Percentiles rank a stretch among this genome's conserved stretches.
phyloP scores from a whole-genome alignment of 176 grass and related monocot genomes.

The Coix lacrymajobi region DNA sequence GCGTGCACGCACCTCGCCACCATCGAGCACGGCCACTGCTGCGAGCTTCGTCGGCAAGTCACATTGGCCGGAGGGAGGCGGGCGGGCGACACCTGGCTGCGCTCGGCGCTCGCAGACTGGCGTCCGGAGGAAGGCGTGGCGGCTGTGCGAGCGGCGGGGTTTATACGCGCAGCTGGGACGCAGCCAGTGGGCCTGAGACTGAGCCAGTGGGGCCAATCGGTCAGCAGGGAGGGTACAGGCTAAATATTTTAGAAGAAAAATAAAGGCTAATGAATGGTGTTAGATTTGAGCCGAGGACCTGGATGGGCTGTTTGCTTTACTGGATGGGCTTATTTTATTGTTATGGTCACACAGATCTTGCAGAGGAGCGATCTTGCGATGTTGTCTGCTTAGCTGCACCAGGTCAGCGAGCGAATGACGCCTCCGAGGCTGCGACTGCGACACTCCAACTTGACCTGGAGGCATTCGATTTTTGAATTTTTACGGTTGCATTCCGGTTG shows the following conservation, averaged over 20 bases:
- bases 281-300: not conserved
- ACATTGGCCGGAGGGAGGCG: constrained; percentile 31
- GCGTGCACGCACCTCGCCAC: constrained; percentile 36
- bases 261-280: constrained; percentile 11
- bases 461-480: not conserved
- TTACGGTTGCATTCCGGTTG: not conserved
- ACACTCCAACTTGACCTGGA: not conserved
- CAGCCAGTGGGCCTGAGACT: not conserved
- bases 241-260: not conserved
- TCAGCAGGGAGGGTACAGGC: not conserved
- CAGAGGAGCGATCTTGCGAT: not conserved
- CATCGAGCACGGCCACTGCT: not conserved
- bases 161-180: constrained; percentile 25
- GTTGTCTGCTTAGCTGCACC: constrained; percentile 1
- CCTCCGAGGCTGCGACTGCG: too few species aligned
- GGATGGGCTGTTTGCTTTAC: not conserved
- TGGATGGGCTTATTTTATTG: constrained; percentile 12
- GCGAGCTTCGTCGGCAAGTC: constrained; percentile 28
- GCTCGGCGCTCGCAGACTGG: constrained; percentile 4
- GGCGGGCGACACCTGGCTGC: constrained; percentile 13
- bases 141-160: not conserved
- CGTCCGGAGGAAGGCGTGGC: constrained; percentile 43
- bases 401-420: constrained; percentile 12
- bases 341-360: not conserved
- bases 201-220: not conserved